Base-by-base conservation (phyloP, 139 green algal species). In the Pleodorina starrii region DNA sequence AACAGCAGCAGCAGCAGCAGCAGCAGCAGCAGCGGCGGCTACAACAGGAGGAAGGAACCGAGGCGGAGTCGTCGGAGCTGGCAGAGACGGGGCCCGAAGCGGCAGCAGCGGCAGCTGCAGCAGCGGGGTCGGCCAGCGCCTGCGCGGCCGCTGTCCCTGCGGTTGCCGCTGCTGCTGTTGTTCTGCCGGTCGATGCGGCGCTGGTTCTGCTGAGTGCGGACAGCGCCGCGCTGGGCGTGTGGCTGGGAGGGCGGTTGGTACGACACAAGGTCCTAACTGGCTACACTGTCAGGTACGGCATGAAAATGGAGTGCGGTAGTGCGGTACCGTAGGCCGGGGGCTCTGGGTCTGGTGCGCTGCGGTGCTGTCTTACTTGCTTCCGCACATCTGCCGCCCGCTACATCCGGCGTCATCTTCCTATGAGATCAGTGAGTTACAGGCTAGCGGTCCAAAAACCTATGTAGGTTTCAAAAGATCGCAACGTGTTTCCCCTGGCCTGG, bases 201-300 rank as follows among this genome's bases (percentile, higher is more conserved):
- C 21, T 85, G 35, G 54, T 85, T 40, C 54, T 85, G 78, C 57
- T 85, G 17, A 85, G 78, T 27, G 78, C 78, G 6, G 78, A 85
- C 54, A 57, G 42, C n/a, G 59, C 80, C 0, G 80, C 42, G 29
- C 54, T 74, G 57, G 80, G 60, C 3, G 40, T 86, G 40, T 86
- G 79, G 79, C 12, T 35, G 60, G 80, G 42, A 5, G 60, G 80
- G n/a, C 60, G 60, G 80, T 46, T 87, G 80, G 60, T 51, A 68
- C 35, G 42, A n/a, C 79, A 86, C 59, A 75, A 77, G 80, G 80
- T 87, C 54, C 80, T 87, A 7, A 87, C 80, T 3, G 80, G 80
- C 10, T 87, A 87, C 63, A 87, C 80, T 6, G 60, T 77, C n/a
- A 77, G 80, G 80, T 87, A 66, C n/a, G n/a, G n/a, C n/a, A n/a